These are phyloP conservation scores for Chaetomidium leptoderma DNA, from an alignment of 495 filamentous ascomycete species.

Conservation along the genomic window DNA sequence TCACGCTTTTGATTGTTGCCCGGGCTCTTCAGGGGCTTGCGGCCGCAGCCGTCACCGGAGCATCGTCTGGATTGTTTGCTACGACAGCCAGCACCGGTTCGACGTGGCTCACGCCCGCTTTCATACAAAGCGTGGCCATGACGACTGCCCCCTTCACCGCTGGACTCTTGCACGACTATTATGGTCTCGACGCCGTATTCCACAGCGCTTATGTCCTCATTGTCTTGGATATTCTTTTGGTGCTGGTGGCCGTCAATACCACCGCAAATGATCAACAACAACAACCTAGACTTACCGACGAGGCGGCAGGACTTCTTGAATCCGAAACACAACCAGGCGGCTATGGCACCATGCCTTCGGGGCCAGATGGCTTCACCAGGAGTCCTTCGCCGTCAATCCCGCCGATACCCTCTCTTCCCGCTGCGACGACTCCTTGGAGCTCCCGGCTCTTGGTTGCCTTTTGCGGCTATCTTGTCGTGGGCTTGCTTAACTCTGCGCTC, in stretches of 20 bases:
- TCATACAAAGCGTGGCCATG: constrained; percentile 28
- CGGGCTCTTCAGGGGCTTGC: constrained; percentile 29
- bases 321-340: constrained; percentile 2
- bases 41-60: constrained; percentile 21
- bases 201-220: constrained; percentile 25
- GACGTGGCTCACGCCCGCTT: constrained; percentile 17
- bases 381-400: constrained; percentile 20
- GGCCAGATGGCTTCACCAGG: background rate
- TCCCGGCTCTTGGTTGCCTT: constrained; percentile 23
- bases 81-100: background rate
- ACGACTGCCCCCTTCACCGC: constrained; percentile 17
- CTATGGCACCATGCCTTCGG: constrained; percentile 24
- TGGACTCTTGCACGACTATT: constrained; percentile 22
- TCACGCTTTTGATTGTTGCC: constrained; percentile 22
- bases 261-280: too few relatives aligned
- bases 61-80: constrained; percentile 20
- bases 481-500: constrained; percentile 24
- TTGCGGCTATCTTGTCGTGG: constrained; percentile 26
- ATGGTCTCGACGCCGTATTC: constrained; percentile 22
- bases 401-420: background rate
- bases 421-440: constrained; percentile 1
- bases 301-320: background rate
- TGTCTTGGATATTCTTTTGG: constrained; percentile 14
- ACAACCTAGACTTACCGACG: background rate
- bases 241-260: constrained; percentile 11